Base-by-base conservation (phyloP, 371 early-diverging fungal species). In the Mortierella sp. region DNA sequence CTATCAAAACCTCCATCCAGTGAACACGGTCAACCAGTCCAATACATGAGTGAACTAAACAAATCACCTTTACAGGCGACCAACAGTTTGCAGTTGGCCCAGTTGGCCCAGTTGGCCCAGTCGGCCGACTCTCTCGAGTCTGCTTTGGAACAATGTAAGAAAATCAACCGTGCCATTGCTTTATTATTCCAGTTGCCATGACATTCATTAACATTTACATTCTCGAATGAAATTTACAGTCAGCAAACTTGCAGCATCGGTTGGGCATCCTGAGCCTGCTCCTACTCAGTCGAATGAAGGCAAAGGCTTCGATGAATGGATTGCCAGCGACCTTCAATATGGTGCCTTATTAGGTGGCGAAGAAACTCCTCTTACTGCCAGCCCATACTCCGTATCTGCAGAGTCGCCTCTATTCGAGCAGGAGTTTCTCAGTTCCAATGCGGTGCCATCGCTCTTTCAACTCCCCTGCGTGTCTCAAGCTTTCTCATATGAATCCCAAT, bases 71-170 rank as follows among this genome's bases (percentile, higher is more conserved):
- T 77, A 43, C 28, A 65, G 40, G 72, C 64, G 53, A 55, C 22
- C 43, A 61, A 31, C 58, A 72, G 37, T 43, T 23, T 51, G n/a
- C 72, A 61, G 40, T 47, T 76, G 61, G 22, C 56, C 23, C 62
- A 64, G 66, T 72, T 69, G 34, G 78, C 69, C 40, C 72, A 61
- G 40, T 47, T 76, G 61, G 22, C 56, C 23, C 62, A 64, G 66
- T 72, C 72, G 34, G 78, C 69, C 40, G 62, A 66, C 56, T 68
- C 72, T 5, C 78, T 77, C 51, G 78, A 77, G 53, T 77, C 72
- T 31, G 78, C 78, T 29, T 54, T 77, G 22, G 66, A 68, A 17
- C 72, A 77, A 28, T 68, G 78, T 77, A 72, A 68, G 77, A 26
- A 28, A 53, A 19, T 19, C 17, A n/a, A 12, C n/a, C n/a, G n/a